phyloP scores from a whole-genome alignment of 495 filamentous ascomycete species.

The Hypoxylon trugodes region DNA sequence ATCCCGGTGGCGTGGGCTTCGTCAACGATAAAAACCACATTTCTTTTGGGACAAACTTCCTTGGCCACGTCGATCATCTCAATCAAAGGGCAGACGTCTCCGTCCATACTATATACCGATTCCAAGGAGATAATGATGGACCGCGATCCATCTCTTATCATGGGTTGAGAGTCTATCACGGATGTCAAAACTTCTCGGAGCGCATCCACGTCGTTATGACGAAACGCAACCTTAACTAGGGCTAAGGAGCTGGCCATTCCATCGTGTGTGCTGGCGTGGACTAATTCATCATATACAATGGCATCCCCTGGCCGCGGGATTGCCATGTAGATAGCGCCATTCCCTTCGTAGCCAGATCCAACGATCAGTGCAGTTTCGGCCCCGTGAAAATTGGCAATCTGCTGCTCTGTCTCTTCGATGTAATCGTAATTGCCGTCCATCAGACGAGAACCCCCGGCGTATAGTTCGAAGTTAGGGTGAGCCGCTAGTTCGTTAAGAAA shows the following conservation, averaged over 20 bases:
- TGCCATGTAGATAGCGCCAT: conserved; percentile 62
- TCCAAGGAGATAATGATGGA: conserved; percentile 64
- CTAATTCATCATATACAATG: conserved; percentile 69
- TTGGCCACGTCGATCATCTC: conserved; percentile 63
- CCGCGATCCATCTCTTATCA: conserved; percentile 46
- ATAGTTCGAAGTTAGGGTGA: conserved; percentile 37
- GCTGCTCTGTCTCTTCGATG: conserved; percentile 63
- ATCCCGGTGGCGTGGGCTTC: conserved; percentile 72
- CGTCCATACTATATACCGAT: conserved; percentile 75
- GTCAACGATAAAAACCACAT: conserved; percentile 69
- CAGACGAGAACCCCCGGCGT: conserved; percentile 53
- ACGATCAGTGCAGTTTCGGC: conserved; percentile 63
- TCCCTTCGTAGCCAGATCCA: conserved; percentile 71
- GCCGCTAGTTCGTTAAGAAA: conserved; percentile 50
- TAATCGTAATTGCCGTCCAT: conserved; percentile 67
- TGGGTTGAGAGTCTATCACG: conserved; percentile 43
- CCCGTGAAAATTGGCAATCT: conserved; percentile 67
- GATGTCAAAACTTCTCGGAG: conserved; percentile 55
- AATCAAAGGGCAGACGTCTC: conserved; percentile 66
- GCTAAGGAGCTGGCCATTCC: conserved; percentile 67
- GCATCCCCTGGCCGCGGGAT: conserved; percentile 69
- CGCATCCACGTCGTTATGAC: conserved; percentile 61
- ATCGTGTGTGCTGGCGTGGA: conserved; percentile 72
- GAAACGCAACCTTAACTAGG: conserved; percentile 53
- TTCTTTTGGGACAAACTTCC: conserved; percentile 57